Evolutionary conservation across 2,329 filamentous ascomycete genomes (phyloP), one percentile per base, ranked within the genome.

Genomic region (Xylogone sp.): DNA sequence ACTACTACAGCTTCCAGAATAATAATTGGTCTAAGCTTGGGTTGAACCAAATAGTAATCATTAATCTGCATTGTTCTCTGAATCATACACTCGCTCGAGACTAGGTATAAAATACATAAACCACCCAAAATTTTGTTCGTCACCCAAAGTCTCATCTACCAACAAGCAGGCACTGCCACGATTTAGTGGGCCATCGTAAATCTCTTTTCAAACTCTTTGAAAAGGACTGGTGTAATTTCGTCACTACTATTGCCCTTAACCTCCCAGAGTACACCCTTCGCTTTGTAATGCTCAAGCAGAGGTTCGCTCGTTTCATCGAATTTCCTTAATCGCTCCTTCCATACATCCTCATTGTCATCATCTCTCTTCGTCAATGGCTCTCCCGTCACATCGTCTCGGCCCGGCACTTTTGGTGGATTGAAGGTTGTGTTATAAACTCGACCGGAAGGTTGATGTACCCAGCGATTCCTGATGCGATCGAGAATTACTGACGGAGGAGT

Each of bases 381-480:
- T 16, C 94, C 94, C 0, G 94, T 99, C 45, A 97, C 66, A 68
- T 99, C 94, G 70, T 99, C 94, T 59, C 78, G 82, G 21, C 94
- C 93, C 0, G 83, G 71, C 1, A 92, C 83, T 59, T 86, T 87
- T 1, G 94, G 94, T 7, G 88, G 80, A 65, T 97, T 91, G 75
- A 96, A 99, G 0, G 85, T 85, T 2, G 91, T 95, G 69, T 99
- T 99, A 76, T 99, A 99, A 16, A 97, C 87, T 22, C 94, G 81
- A 1, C 94, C 94, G 0, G 90, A 96, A 0, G 90, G 84, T 63
- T 88, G 88, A 70, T 99, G 94, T 42, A 97, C 87, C 92, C 92
- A 97, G 52, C 94, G 87, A 48, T 90, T 91, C 43, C 88, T 84
- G 61, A 99, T 97, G 50, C 94, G 87, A 61, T 91, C 84, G 58